Conservation (phyloP, 1,284 basidiomycete species). For the Trametes hirsuta region DNA sequence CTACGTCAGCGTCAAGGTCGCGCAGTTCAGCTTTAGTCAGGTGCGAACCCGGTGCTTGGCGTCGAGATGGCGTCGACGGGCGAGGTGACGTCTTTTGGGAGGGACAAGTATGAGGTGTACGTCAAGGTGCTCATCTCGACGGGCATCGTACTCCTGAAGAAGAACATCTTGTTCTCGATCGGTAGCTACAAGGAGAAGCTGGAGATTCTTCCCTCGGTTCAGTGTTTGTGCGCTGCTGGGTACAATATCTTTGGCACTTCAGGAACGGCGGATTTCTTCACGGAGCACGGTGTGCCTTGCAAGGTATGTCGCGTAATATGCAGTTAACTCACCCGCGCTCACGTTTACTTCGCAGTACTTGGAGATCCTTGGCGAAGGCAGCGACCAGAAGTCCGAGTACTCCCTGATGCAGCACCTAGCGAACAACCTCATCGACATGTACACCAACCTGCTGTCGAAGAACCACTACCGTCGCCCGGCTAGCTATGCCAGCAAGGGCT, state of each 20-base stretch:
- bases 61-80: constrained; percentile 99
- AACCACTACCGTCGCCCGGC: constrained; percentile 98
- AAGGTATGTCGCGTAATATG: constrained; percentile 54
- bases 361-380: constrained; percentile 82
- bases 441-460: constrained; percentile 98
- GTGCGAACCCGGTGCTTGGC: constrained; percentile 97
- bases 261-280: constrained; percentile 95
- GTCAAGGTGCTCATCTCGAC: constrained; percentile 97
- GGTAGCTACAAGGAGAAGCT: constrained; percentile 98
- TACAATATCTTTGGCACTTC: constrained; percentile 98
- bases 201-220: constrained; percentile 95
- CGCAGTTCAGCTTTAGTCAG: constrained; percentile 98
- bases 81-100: constrained; percentile 98
- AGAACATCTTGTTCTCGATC: constrained; percentile 93
- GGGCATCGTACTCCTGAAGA: constrained; percentile 92
- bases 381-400: constrained; percentile 92
- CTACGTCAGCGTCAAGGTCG: constrained; percentile 98
- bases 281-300: constrained; percentile 83
- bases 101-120: constrained; percentile 98
- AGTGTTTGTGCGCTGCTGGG: constrained; percentile 92
- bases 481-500: constrained; percentile 96
- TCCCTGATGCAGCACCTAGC: constrained; percentile 94
- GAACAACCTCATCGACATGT: constrained; percentile 97
- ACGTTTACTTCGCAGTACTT: constrained; percentile 59
- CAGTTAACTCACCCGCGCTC: constrained; percentile 1